Base-by-base conservation (phyloP, 2,329 filamentous ascomycete species). In the Aureobasidium sp. region DNA sequence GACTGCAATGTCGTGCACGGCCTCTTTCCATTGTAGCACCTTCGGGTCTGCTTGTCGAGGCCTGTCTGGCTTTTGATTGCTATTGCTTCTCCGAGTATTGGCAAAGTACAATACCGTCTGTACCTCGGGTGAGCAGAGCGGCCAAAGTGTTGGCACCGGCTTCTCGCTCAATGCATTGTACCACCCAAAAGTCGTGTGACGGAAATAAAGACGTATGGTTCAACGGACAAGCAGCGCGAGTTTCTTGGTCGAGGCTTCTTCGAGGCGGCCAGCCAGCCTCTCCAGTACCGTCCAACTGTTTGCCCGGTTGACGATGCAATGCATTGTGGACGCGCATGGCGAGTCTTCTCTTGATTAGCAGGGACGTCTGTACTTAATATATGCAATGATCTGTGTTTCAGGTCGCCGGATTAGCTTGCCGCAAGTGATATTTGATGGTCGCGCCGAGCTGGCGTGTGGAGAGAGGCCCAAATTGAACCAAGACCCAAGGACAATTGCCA, bases 191-290 rank as follows among this genome's bases (percentile, higher is more conserved):
- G 25, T 20, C 27, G 51, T 55, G 51, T 55, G 51, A 55, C 51
- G 25, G 36, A 9, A 31, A 14, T 20, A 12, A 36, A 27, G 14
- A 29, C 51, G 22, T 42, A 42, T 55, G 12, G 37, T 25, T 27
- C 37, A 25, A 55, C 22, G 36, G 36, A 20, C 25, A 55, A 20
- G 27, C 47, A 49, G 11, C 14, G 49, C 20, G 34, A 36, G 48
- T 51, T 31, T 53, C 49, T 42, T 41, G 51, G 51, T 55, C 34
- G 49, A 55, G 51, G 51, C 51, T 55, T 55, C 51, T 55, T 55
- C 51, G 51, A 42, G 51, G 51, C 42, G 51, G 37, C 51, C 29
- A 55, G 51, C 15, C 36, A 55, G 51, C 15, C 36, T 55, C 37
- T 53, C 49, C 49, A 25, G n/a, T 12, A 51, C n/a, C 51, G 51